A percentile compares a stretch with the other conserved stretches of the same genome.
These are phyloP conservation scores for Yarrowia deformans DNA, from an alignment of 805 yeast genomes.

Conservation along the genomic window DNA sequence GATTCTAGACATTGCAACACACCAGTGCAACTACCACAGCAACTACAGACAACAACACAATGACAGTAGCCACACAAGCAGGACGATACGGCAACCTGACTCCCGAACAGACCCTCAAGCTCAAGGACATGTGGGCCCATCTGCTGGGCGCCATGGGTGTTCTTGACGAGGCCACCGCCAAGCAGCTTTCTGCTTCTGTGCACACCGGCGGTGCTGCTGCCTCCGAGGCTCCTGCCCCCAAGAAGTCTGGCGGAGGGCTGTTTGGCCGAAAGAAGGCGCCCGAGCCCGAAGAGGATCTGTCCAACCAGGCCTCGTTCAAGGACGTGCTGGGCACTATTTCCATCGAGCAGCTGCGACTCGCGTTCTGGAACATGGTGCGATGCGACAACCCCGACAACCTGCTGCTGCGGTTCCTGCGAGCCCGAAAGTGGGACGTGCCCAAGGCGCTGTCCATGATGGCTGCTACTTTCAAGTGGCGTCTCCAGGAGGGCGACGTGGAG, in stretches of 20 bases:
- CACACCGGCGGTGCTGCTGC: conserved; percentile 39
- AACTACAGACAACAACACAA: not conserved
- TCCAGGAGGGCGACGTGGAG: conserved; percentile 65
- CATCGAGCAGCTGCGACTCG: conserved; percentile 58
- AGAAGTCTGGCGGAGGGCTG: conserved; percentile 45
- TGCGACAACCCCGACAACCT: conserved; percentile 84
- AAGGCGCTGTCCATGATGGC: conserved; percentile 73
- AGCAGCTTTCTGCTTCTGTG: conserved; percentile 42
- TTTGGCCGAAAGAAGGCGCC: conserved; percentile 45
- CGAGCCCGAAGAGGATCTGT: conserved; percentile 41
- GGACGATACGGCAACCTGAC: conserved; percentile 53
- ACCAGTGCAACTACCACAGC: not conserved
- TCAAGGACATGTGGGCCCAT: conserved; percentile 53
- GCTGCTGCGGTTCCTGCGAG: conserved; percentile 77
- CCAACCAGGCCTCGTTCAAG: conserved; percentile 51
- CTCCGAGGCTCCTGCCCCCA: conserved; percentile 45
- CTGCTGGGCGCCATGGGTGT: conserved; percentile 45
- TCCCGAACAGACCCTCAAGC: conserved; percentile 51
- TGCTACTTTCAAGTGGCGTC: conserved; percentile 79
- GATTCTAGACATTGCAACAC: not conserved
- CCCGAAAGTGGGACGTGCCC: conserved; percentile 83
- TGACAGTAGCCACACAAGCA: conserved; percentile 42
- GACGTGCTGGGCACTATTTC: conserved; percentile 60
- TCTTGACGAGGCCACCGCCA: conserved; percentile 44
- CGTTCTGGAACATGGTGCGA: conserved; percentile 68